Conservation (phyloP, 176 grass and related monocot genomes). For the Bothriochloa decipiens region DNA sequence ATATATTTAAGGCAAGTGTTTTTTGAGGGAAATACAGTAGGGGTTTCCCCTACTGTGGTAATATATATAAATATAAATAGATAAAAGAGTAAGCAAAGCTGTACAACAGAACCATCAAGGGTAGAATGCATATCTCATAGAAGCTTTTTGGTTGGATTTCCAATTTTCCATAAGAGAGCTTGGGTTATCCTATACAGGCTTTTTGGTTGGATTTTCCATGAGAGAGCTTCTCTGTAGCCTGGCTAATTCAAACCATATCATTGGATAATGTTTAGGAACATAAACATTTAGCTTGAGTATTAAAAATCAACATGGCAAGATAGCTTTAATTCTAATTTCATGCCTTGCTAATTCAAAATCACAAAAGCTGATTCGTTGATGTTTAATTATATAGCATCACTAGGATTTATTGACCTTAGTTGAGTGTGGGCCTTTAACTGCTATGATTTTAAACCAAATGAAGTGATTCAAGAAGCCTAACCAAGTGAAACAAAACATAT, state of each 20-base stretch:
- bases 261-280: not conserved
- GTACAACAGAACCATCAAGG: not conserved
- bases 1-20: not conserved
- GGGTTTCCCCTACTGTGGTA: not conserved
- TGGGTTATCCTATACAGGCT: not conserved
- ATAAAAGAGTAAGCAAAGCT: not conserved
- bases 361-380: not conserved
- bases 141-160: not conserved
- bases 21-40: not conserved
- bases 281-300: not conserved
- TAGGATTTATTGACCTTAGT: not conserved
- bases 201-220: not conserved
- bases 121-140: not conserved
- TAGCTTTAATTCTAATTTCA: not conserved
- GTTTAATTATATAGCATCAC: conserved; percentile 1
- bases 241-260: not conserved
- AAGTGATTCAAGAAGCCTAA: not conserved
- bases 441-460: not conserved
- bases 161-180: not conserved
- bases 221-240: not conserved
- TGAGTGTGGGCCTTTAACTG: conserved; percentile 2
- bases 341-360: not conserved
- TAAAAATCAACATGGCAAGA: not conserved
- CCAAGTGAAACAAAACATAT: not conserved
- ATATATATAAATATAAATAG: not conserved